Base-by-base conservation (phyloP, 768 basidiomycete species). In the Lyophyllum atratum region DNA sequence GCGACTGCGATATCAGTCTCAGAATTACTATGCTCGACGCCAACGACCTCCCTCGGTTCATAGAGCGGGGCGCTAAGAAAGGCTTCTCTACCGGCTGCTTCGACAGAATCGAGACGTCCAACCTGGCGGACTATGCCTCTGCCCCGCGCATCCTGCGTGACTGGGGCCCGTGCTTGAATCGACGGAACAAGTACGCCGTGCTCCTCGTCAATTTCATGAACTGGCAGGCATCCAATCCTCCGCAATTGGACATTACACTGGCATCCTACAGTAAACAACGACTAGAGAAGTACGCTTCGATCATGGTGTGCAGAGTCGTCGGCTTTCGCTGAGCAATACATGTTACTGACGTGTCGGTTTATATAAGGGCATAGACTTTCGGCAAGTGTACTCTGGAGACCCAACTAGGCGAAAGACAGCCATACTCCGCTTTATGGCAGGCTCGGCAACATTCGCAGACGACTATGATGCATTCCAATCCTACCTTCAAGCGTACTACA, bases 1-100 rank as follows among this genome's bases (percentile, higher is more conserved):
- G 65, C 46, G 62, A 72, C 40, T 62, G 64, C 28, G 33, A 59
- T 19, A 66, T 74, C 50, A 65, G 63, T 42, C 67, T 72, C 49
- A 65, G 65, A 25, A 39, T 73, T 9, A 70, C 70, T 9, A 65
- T 61, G 52, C 59, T 59, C n/a, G 76, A 80, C 46, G 73, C 79
- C 12, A 52, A 58, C 9, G 50, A 55, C 8, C 70, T 80, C 28
- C 62, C 77, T 4, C 55, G 56, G n/a, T 53, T 40, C 0, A 70
- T 81, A 25, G 50, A 56, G 21, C 57, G 59, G 4, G 68, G 65
- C 17, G 53, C 56, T 10, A 47, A 72, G 14, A 57, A 59, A 17
- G 59, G 67, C 1, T 73, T 73, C 55, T 56, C 63, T 12, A 57
- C 59, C 37, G 52, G 59, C 14, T 68, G 62, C 33, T 73, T 73